Evolutionary conservation across 139 green algal species (phyloP).

Genomic region (Coelastrella sp.): DNA sequence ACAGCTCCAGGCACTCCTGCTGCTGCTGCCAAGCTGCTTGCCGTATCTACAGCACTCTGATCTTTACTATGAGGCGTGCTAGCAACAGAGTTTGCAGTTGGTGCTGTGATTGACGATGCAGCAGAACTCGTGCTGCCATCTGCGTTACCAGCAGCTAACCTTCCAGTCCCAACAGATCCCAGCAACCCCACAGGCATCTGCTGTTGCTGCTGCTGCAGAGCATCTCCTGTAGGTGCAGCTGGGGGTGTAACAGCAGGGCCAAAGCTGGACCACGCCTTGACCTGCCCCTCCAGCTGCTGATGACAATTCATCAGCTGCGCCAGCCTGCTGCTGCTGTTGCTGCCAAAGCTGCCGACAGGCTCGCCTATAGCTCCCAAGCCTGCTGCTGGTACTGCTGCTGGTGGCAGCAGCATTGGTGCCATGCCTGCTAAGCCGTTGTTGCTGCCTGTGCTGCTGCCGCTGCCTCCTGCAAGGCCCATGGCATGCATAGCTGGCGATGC

Average conservation of each 20-base stretch:
- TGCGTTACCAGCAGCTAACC: background rate
- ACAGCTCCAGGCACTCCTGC: background rate
- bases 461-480: background rate
- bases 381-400: background rate
- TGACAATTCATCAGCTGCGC: background rate
- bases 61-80: background rate
- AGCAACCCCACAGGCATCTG: background rate
- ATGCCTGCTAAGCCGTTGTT: background rate
- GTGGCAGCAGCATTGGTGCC: constrained; percentile 46
- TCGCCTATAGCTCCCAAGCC: background rate
- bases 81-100: background rate
- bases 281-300: background rate
- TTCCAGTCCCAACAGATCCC: background rate
- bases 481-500: constrained; percentile 27
- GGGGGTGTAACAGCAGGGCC: background rate
- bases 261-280: background rate
- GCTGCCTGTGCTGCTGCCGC: constrained; percentile 10
- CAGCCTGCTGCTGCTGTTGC: constrained; percentile 12
- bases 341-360: constrained; percentile 9
- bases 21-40: background rate
- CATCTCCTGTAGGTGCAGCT: background rate
- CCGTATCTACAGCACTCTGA: background rate
- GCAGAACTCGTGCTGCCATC: constrained; percentile 16
- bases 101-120: background rate
- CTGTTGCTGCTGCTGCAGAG: background rate